Evolutionary conservation across 2,329 filamentous ascomycete genomes (phyloP).

Genomic region (Coniosporium tulheliwenetii): DNA sequence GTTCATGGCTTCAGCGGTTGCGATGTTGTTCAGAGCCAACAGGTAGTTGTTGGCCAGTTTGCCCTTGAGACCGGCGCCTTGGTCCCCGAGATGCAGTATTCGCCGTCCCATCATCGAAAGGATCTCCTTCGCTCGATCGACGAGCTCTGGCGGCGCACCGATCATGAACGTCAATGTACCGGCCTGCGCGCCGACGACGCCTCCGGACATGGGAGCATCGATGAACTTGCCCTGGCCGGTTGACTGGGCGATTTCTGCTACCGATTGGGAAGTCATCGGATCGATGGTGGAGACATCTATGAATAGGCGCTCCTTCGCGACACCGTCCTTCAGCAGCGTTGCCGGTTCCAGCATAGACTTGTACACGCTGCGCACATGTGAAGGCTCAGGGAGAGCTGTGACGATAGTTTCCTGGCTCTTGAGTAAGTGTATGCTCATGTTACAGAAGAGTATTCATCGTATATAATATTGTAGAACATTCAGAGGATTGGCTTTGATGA

Average conservation of each 20-base stretch:
- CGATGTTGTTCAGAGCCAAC: slow-evolving; percentile 80
- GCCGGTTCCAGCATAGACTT: slow-evolving; percentile 52
- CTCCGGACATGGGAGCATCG: slow-evolving; percentile 93
- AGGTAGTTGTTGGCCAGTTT: slow-evolving; percentile 98
- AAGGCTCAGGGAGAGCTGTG: slow-evolving; percentile 76
- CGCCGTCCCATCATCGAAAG: slow-evolving; percentile 73
- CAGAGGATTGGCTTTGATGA: slow-evolving; percentile 64
- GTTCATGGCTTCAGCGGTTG: slow-evolving; percentile 51
- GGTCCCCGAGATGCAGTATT: slow-evolving; percentile 70
- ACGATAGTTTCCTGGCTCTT: slow-evolving; percentile 59
- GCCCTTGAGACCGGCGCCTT: slow-evolving; percentile 73
- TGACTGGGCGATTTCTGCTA: slow-evolving; percentile 54
- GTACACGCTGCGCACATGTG: slow-evolving; percentile 76
- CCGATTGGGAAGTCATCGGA: slow-evolving; percentile 63
- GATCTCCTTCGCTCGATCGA: slow-evolving; percentile 50
- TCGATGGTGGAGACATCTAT: slow-evolving; percentile 98
- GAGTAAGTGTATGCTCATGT: neutral
- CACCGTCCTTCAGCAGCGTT: slow-evolving; percentile 30
- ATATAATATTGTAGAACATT: slow-evolving; percentile 16
- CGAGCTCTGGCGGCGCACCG: slow-evolving; percentile 46
- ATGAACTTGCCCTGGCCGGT: slow-evolving; percentile 63
- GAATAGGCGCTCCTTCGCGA: slow-evolving; percentile 54
- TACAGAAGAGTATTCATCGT: too few species aligned
- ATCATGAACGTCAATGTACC: slow-evolving; percentile 95
- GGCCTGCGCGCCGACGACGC: slow-evolving; percentile 77